Evolutionary conservation across 306 rosid genomes (phyloP).

Genomic region (Gillenia trifoliata): DNA sequence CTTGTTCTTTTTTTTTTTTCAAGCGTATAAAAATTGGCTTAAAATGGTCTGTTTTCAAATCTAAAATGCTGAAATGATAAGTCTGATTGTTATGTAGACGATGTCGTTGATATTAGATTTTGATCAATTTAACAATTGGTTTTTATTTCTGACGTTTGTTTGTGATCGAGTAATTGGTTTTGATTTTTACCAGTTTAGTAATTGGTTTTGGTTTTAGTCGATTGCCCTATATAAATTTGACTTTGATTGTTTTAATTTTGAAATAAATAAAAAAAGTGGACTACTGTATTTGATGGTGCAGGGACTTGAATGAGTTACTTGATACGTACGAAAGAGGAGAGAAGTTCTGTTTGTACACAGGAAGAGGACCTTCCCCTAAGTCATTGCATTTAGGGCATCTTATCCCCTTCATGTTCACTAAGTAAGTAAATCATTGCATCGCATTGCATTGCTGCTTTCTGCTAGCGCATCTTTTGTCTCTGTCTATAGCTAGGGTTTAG

Average conservation of each 20-base stretch:
- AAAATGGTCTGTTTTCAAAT: no score
- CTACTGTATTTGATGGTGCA: no score
- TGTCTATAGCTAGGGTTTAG: not conserved
- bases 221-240: no score
- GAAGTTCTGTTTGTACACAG: constrained; percentile 76
- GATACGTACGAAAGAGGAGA: constrained; percentile 65
- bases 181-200: no score
- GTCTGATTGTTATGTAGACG: no score
- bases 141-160: no score
- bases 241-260: not conserved
- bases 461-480: not conserved
- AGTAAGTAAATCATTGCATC: constrained; percentile 32
- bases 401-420: constrained; percentile 87
- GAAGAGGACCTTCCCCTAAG: constrained; percentile 91
- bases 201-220: no score
- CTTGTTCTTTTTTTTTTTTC: no score
- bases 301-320: constrained; percentile 70
- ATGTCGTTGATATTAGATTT: no score
- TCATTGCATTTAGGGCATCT: constrained; percentile 86
- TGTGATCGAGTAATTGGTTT: no score
- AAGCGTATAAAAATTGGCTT: no score
- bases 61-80: not conserved
- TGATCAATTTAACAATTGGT: no score
- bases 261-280: not conserved
- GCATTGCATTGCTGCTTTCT: not conserved